Base-by-base conservation (phyloP, 1,139 yeast species). In the Hansenula anomala region DNA sequence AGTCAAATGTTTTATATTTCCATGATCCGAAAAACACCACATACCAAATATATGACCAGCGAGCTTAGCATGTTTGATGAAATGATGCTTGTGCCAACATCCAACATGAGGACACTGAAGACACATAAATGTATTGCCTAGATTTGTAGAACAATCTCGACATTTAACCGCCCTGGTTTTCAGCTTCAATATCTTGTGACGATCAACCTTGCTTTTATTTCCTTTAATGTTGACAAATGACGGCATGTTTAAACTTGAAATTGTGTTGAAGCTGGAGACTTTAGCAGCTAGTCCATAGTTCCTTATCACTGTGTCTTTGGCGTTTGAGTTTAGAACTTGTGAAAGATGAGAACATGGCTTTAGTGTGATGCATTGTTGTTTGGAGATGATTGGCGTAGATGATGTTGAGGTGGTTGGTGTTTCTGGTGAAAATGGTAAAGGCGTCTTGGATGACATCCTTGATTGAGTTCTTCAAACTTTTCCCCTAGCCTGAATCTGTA, bases 31-130 rank as follows among this genome's bases (percentile, higher is more conserved):
- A 11, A 4, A 10, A 3, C 4, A 10, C 34, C 46, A 66, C 52
- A 54, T 66, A 46, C 90, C 95, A 59, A 90, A 81, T 19, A 75
- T 63, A 65, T 90, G 98, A 36, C 80, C 81, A 15, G 71, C 66
- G 27, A 65, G 57, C 50, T 73, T 73, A 32, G 78, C 78, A 63
- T 89, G 96, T 17, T 61, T 56, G 41, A 67, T 61, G 24, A 84
- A 80, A 61, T 87, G 95, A 29, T 66, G 58, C 26, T 67, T 60
- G 37, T 64, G 60, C 62, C 75, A 67, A 56, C 97, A 89, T 1
- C 95, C 95, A 39, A 84, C 78, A 54, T 77, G 80, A 2, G 92
- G 83, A 58, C 97, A 89, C 55, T 87, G 94, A 35, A 89, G 63
- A 61, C 97, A 89, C 64, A 84, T 74, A 49, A 75, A 78, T 26